Percentiles rank a stretch among this genome's conserved stretches.
Conservation (phyloP, 2,329 filamentous ascomycete species). For the Pseudogymnoascus destructans region DNA sequence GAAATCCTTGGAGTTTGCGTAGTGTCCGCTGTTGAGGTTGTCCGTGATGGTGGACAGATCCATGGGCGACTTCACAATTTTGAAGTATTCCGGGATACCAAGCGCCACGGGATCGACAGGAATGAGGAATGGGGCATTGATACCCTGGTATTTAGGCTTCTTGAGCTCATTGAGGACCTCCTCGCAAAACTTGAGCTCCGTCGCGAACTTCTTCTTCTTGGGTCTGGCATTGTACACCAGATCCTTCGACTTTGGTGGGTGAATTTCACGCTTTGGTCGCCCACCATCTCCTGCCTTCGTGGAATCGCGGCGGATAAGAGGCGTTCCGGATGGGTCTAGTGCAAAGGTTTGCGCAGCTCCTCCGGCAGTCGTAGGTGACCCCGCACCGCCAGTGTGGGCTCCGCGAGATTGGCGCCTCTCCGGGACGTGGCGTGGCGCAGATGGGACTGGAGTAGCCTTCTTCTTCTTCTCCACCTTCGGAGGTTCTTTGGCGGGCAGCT, state of each 20-base stretch:
- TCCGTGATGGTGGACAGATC: slow-evolving; percentile 70
- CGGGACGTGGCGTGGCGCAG: slow-evolving; percentile 15
- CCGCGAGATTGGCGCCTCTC: slow-evolving; percentile 29
- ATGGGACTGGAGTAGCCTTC: slow-evolving; percentile 25
- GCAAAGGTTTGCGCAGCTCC: slow-evolving; percentile 51
- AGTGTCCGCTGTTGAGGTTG: slow-evolving; percentile 67
- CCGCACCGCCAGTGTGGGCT: slow-evolving; percentile 22
- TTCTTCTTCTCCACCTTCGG: slow-evolving; percentile 50
- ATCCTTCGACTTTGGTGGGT: slow-evolving; percentile 80
- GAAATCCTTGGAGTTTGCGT: slow-evolving; percentile 72
- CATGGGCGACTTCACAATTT: slow-evolving; percentile 94
- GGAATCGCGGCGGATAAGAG: slow-evolving; percentile 75
- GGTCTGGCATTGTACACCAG: slow-evolving; percentile 77
- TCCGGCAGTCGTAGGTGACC: slow-evolving; percentile 25
- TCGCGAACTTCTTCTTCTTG: slow-evolving; percentile 79
- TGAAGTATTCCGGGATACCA: slow-evolving; percentile 86
- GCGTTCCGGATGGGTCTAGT: slow-evolving; percentile 62
- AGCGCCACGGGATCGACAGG: slow-evolving; percentile 90
- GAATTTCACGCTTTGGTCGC: slow-evolving; percentile 84
- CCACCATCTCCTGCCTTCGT: slow-evolving; percentile 55
- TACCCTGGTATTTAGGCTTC: slow-evolving; percentile 53
- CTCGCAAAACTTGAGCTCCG: slow-evolving; percentile 83
- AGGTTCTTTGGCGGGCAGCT: slow-evolving; percentile 45
- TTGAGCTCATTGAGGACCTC: slow-evolving; percentile 66
- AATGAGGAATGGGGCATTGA: slow-evolving; percentile 63